Base-by-base conservation (phyloP, 2,329 filamentous ascomycete species). In the Sphaceloma murrayae region DNA sequence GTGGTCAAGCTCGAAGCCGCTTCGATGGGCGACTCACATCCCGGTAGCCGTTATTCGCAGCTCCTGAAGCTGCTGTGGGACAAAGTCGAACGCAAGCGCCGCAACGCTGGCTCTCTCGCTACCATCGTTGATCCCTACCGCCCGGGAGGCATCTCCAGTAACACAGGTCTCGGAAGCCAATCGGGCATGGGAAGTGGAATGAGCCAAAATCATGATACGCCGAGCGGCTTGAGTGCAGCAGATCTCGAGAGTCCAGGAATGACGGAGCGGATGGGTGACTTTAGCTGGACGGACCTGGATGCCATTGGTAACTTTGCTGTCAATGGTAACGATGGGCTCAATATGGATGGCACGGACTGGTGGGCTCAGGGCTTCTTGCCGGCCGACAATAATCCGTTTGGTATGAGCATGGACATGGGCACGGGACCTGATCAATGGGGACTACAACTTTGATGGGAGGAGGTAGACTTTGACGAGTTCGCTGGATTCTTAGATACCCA, bases 291-390 rank as follows among this genome's bases (percentile, higher is more conserved):
- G 2, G 67, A 70, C 54, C 53, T 70, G 2, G 56, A 62, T 47
- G 67, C 67, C 10, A 67, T 70, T 10, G 66, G 66, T 4, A 66
- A 69, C 24, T 69, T 69, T 47, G 67, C 66, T 0, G 62, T 69
- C 42, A 66, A 67, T 53, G 66, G 66, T 0, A 58, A 58, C 34
- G 53, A 54, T 8, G 58, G 55, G 13, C 48, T 49, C 8, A 44
- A 50, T 9, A 47, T 61, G 51, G 29, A 49, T 17, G 51, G 51
- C 48, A 50, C 53, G 8, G 59, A 61, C 40, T 62, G 59, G 59
- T 62, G 59, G 59, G 57, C 55, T 17, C 19, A 24, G 6, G 59
- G 59, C 6, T 62, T 62, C 47, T 46, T 62, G 29, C 59, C 59
- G 3, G 59, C 59, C 3, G 59, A 62, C 44, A 55, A 53, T 34